phyloP scores from a whole-genome alignment of 2,329 filamentous ascomycete genomes.

The Aureobasidium vineae region DNA sequence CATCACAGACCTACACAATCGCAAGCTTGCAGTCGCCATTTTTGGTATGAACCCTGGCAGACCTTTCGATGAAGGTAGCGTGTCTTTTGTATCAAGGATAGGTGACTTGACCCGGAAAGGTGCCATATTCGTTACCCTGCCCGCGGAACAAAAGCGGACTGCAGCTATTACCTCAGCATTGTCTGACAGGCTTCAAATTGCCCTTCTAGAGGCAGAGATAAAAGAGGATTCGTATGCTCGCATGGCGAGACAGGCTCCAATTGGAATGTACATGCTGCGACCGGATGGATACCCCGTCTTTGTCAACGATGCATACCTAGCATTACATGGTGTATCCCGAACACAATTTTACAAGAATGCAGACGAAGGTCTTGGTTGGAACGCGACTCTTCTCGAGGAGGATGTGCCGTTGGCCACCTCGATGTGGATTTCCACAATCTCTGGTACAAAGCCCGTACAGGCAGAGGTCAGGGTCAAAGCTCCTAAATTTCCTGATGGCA shows the following conservation, averaged over 20 bases:
- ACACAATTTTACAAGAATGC: slow-evolving; percentile 28
- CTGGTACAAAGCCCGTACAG: slow-evolving; percentile 3
- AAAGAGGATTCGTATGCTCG: slow-evolving; percentile 42
- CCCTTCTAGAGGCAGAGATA: slow-evolving; percentile 36
- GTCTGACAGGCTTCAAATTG: slow-evolving; percentile 38
- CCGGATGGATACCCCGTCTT: slow-evolving; percentile 40
- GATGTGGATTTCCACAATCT: neutral
- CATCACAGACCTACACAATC: slow-evolving; percentile 34
- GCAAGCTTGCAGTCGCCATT: slow-evolving; percentile 43
- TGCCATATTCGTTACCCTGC: slow-evolving; percentile 39
- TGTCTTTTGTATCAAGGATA: slow-evolving; percentile 40
- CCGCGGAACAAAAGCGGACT: slow-evolving; percentile 27
- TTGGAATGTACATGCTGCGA: slow-evolving; percentile 38
- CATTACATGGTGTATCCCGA: slow-evolving; percentile 36
- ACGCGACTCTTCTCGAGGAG: neutral
- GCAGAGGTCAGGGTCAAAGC: neutral
- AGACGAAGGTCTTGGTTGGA: slow-evolving; percentile 31
- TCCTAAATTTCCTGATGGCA: neutral
- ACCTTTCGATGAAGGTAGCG: slow-evolving; percentile 43
- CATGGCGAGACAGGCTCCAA: slow-evolving; percentile 42
- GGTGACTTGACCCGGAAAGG: slow-evolving; percentile 42
- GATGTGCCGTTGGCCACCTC: neutral
- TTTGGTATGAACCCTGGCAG: slow-evolving; percentile 42
- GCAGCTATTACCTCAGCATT: slow-evolving; percentile 41
- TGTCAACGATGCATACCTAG: slow-evolving; percentile 44